phyloP scores from a whole-genome alignment of 768 basidiomycete genomes.

The Favolaschia claudopus region DNA sequence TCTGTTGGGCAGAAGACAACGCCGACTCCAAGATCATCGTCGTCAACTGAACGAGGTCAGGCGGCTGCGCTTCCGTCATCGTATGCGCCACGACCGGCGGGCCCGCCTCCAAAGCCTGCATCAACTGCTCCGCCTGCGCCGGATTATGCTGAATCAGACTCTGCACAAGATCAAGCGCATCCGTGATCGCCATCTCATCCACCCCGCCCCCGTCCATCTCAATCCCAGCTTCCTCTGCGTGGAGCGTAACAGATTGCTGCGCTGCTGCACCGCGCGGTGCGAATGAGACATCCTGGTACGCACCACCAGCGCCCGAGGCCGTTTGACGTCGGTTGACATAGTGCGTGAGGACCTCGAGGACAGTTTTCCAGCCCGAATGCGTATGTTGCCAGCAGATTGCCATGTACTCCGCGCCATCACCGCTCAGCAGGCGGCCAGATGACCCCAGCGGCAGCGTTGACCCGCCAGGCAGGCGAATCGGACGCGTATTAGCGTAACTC shows the following conservation, averaged over 20 bases:
- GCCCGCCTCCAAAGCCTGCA: slow-evolving; percentile 71
- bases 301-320: slow-evolving; percentile 48
- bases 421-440: slow-evolving; percentile 73
- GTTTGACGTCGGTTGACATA: slow-evolving; percentile 69
- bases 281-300: slow-evolving; percentile 63
- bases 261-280: slow-evolving; percentile 47
- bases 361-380: slow-evolving; percentile 86
- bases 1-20: slow-evolving; percentile 56
- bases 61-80: slow-evolving; percentile 60
- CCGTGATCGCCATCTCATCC: slow-evolving; percentile 71
- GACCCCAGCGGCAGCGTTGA: slow-evolving; percentile 72
- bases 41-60: slow-evolving; percentile 81
- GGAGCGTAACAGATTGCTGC: slow-evolving; percentile 49
- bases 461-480: slow-evolving; percentile 80
- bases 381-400: slow-evolving; percentile 83
- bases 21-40: slow-evolving; percentile 85
- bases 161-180: slow-evolving; percentile 81
- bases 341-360: slow-evolving; percentile 82
- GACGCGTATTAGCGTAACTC: slow-evolving; percentile 69
- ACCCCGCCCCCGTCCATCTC: slow-evolving; percentile 64
- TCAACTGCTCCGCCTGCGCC: slow-evolving; percentile 65
- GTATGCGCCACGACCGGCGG: slow-evolving; percentile 59
- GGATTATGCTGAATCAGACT: slow-evolving; percentile 79
- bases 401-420: slow-evolving; percentile 71
- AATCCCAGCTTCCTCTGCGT: slow-evolving; percentile 75